phyloP scores from a whole-genome alignment of 148 eudicot genomes.

The Fagopyrum tataricum region DNA sequence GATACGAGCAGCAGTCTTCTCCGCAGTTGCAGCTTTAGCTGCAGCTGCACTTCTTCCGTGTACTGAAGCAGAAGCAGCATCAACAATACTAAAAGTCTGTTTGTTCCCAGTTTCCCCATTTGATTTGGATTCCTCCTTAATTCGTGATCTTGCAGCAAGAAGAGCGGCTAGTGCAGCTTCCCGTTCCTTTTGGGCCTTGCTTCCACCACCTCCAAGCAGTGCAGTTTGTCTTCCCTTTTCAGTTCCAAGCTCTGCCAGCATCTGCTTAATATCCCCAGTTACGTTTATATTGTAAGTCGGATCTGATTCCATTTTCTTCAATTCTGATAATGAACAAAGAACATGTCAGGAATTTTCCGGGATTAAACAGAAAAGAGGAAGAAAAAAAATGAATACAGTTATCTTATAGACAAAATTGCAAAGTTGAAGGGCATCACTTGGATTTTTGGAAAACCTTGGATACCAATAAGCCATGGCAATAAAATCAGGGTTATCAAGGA shows the following conservation, averaged over 20 bases:
- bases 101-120: slow-evolving; percentile 42
- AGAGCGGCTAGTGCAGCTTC: slow-evolving; percentile 77
- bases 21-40: slow-evolving; percentile 70
- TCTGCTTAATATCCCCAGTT: slow-evolving; percentile 84
- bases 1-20: slow-evolving; percentile 94
- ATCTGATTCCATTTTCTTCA: slow-evolving; percentile 70
- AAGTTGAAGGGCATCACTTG: too few relatives aligned
- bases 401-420: too few relatives aligned
- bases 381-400: too few relatives aligned
- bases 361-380: too few relatives aligned
- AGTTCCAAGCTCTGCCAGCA: slow-evolving; percentile 96
- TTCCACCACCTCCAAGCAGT: slow-evolving; percentile 91
- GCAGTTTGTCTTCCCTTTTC: slow-evolving; percentile 80
- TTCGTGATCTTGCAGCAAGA: slow-evolving; percentile 82
- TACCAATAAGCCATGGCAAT: too few relatives aligned
- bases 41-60: slow-evolving; percentile 98
- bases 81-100: slow-evolving; percentile 72
- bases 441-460: too few relatives aligned
- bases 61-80: slow-evolving; percentile 98
- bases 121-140: slow-evolving; percentile 52
- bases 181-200: slow-evolving; percentile 83
- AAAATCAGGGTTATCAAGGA: too few relatives aligned
- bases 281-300: slow-evolving; percentile 86
- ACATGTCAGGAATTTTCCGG: not conserved
- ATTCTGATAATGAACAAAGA: slow-evolving; percentile 34